These are phyloP conservation scores for Xerocomus amazonicus DNA, from an alignment of 1,284 basidiomycete species.

Conservation along the genomic window DNA sequence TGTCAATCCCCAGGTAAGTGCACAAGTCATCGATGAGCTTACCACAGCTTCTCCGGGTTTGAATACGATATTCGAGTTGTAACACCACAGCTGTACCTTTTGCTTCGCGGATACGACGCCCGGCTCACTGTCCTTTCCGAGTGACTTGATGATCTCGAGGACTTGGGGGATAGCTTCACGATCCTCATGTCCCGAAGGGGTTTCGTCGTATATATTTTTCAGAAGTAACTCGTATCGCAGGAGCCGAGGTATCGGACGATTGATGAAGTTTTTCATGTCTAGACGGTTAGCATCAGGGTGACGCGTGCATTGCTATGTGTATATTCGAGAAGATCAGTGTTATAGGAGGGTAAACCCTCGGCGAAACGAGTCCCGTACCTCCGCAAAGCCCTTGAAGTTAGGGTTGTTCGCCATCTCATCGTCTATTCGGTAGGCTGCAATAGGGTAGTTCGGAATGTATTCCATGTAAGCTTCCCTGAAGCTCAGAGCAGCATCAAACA, in stretches of 20 bases:
- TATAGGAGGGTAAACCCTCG: not conserved
- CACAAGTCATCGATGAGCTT: conserved; percentile 31
- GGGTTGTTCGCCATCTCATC: conserved; percentile 82
- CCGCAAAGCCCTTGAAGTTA: conserved; percentile 78
- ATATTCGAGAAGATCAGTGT: conserved; percentile 1
- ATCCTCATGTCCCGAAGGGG: conserved; percentile 74
- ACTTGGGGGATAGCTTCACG: conserved; percentile 76
- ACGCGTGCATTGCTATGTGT: conserved; percentile 57
- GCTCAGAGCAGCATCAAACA: conserved; percentile 87
- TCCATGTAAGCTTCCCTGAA: conserved; percentile 92
- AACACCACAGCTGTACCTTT: conserved; percentile 84
- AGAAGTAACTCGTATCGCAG: conserved; percentile 87
- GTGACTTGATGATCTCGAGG: conserved; percentile 78
- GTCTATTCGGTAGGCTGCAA: conserved; percentile 88
- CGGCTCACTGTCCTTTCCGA: conserved; percentile 82
- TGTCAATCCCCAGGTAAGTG: not conserved
- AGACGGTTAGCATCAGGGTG: conserved; percentile 73
- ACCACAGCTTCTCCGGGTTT: conserved; percentile 78
- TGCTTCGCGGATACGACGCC: conserved; percentile 80
- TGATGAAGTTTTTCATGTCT: conserved; percentile 87
- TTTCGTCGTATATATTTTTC: conserved; percentile 72
- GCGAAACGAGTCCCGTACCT: conserved; percentile 47
- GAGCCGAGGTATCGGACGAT: conserved; percentile 84
- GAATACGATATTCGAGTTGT: conserved; percentile 76
- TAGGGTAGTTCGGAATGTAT: conserved; percentile 92